phyloP scores from a whole-genome alignment of 1,139 yeast genomes.

The Hansenula lynferdii region DNA sequence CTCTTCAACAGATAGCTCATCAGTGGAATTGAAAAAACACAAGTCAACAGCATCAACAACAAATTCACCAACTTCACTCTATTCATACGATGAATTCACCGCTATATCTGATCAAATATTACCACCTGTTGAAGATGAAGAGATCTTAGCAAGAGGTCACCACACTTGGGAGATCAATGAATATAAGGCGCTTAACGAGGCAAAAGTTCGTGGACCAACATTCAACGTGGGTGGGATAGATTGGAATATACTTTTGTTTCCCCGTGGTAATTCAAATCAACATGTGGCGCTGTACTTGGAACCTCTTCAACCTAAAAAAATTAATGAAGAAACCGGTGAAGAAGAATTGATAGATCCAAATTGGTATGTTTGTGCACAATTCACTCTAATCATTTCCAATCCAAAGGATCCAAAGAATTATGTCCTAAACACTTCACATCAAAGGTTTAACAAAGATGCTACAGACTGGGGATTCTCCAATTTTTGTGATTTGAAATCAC shows the following conservation, averaged over 20 bases:
- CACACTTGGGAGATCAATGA: conserved; percentile 74
- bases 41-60: conserved; percentile 3
- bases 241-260: conserved; percentile 77
- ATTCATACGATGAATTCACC: conserved; percentile 11
- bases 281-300: conserved; percentile 62
- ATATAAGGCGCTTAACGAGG: conserved; percentile 50
- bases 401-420: conserved; percentile 63
- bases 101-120: conserved; percentile 23
- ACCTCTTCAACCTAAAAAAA: conserved; percentile 27
- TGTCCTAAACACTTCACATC: conserved; percentile 66
- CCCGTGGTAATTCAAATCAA: conserved; percentile 57
- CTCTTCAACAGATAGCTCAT: conserved; percentile 1
- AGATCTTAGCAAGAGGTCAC: conserved; percentile 28
- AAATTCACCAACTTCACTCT: conserved; percentile 2
- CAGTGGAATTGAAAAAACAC: conserved; percentile 7
- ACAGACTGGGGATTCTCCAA: conserved; percentile 96
- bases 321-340: conserved; percentile 26
- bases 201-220: conserved; percentile 41
- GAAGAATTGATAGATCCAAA: conserved; percentile 35
- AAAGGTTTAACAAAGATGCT: conserved; percentile 70
- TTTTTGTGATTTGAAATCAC: conserved; percentile 55
- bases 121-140: conserved; percentile 33
- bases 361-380: conserved; percentile 91
- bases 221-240: conserved; percentile 64
- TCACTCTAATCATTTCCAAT: conserved; percentile 81